Base-by-base conservation (phyloP, 176 grass and related monocot genomes). In the Oryza officinalis region DNA sequence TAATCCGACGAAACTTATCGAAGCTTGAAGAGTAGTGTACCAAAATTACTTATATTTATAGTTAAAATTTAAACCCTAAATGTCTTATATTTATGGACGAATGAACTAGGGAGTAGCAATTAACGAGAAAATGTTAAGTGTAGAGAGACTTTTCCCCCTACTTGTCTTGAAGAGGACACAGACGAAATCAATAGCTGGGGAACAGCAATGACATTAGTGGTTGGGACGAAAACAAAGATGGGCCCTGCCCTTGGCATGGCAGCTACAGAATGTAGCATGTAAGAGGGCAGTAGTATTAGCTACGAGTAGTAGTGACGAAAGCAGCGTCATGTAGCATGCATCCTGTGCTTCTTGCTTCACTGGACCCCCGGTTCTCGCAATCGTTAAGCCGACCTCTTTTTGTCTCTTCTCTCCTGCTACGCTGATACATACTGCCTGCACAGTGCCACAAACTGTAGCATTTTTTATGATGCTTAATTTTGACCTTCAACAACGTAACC, bases 371-470 rank as follows among this genome's bases (percentile, higher is more conserved):
- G 28, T 35, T 81, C 67, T 7, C 33, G 59, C 71, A 76, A 86
- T 86, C 88, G 83, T 89, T 77, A 77, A 81, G 81, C 88, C 78
- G 57, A 82, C 22, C 78, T 76, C 78, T 46, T 89, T 89, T 89
- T 81, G 88, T 66, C 20, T 77, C 68, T 37, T 83, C 43, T 77
- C n/a, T 20, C 72, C 54, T 41, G 65, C 80, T 72, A 67, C 78
- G 66, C 14, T 81, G 64, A 2, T 74, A 26, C n/a, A 23, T 13
- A 25, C 22, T 10, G 57, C n/a, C 22, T 65, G 74, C 73, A 63
- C 8, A 81, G 13, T 11, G 25, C n/a, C 32, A 52, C 64, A 75
- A 31, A 32, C 9, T 25, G 2, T 61, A 61, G n/a, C 57, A 61
- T 25, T 61, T 61, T 61, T 23, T 25, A 61, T 60, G 54, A 23